Conservation (phyloP, 1,284 basidiomycete genomes). For the Melampsora americana region DNA sequence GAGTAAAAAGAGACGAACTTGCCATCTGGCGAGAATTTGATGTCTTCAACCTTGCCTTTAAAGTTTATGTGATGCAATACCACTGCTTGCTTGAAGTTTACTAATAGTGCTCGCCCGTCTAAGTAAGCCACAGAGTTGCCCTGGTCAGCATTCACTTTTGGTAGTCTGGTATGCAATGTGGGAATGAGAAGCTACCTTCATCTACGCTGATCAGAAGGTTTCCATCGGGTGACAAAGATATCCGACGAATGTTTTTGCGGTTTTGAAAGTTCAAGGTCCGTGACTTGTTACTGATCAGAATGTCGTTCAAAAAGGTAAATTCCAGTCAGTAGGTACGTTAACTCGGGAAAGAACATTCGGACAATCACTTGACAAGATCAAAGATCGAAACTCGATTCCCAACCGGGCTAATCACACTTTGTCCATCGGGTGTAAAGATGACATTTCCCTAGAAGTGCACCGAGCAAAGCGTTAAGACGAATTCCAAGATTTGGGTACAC, state of each 20-base stretch:
- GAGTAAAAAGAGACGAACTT: conserved; percentile 60
- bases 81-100: conserved; percentile 76
- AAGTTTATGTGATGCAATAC: conserved; percentile 93
- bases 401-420: conserved; percentile 85
- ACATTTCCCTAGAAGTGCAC: conserved; percentile 70
- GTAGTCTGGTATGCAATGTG: neutral
- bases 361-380: conserved; percentile 85
- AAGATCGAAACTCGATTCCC: conserved; percentile 95
- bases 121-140: conserved; percentile 10
- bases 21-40: conserved; percentile 89
- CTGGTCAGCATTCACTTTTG: neutral
- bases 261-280: conserved; percentile 89
- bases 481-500: neutral
- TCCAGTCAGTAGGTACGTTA: neutral
- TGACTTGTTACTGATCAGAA: conserved; percentile 75
- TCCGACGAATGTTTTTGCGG: conserved; percentile 83
- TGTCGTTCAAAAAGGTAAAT: neutral
- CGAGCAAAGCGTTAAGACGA: neutral
- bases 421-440: conserved; percentile 87
- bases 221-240: conserved; percentile 85
- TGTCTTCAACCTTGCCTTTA: conserved; percentile 76
- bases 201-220: conserved; percentile 87
- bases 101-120: conserved; percentile 84
- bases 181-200: conserved; percentile 63
- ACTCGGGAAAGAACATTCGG: neutral